These are phyloP conservation scores for Loxodes magnus DNA, from an alignment of 73 alveolate genomes.

Conservation along the genomic window DNA sequence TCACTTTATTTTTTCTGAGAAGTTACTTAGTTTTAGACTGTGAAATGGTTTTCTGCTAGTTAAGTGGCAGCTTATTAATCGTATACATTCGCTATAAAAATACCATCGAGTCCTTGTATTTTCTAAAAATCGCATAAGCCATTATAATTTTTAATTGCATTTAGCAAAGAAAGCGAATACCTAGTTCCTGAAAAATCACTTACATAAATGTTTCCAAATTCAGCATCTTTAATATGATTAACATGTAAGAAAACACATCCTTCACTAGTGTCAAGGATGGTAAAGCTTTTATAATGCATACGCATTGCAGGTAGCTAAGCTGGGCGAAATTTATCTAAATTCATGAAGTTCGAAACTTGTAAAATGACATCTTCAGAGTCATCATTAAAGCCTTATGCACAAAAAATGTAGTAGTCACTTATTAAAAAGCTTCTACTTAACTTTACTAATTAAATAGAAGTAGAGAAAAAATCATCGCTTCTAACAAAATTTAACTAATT, in stretches of 20 bases:
- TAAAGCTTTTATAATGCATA: slow-evolving; percentile 27
- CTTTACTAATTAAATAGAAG: slow-evolving; percentile 34
- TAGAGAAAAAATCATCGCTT: slow-evolving; percentile 72
- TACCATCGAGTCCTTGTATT: slow-evolving; percentile 29
- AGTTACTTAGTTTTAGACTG: slow-evolving; percentile 1
- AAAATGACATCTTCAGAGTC: slow-evolving; percentile 49
- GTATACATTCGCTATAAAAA: slow-evolving; percentile 24
- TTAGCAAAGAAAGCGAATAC: slow-evolving; percentile 51
- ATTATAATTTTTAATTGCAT: slow-evolving; percentile 50
- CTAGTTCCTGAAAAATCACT: slow-evolving; percentile 69
- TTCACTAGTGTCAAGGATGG: slow-evolving; percentile 31
- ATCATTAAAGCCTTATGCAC: slow-evolving; percentile 47
- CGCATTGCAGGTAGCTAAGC: slow-evolving; percentile 52
- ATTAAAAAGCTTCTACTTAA: slow-evolving; percentile 65
- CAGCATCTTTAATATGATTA: slow-evolving; percentile 31
- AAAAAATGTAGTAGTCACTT: slow-evolving; percentile 59
- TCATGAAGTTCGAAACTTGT: slow-evolving; percentile 26
- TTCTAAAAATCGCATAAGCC: slow-evolving; percentile 51
- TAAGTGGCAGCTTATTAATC: slow-evolving; percentile 12
- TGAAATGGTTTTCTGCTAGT: not conserved
- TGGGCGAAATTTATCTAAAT: slow-evolving; percentile 35
- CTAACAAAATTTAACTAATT: slow-evolving; percentile 28
- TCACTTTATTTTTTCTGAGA: slow-evolving; percentile 19
- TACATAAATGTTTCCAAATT: slow-evolving; percentile 63
- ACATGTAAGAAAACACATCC: slow-evolving; percentile 53